Evolutionary conservation across 2,329 filamentous ascomycete species (phyloP), one percentile per base, ranked within the genome.

Genomic region (Cladophialophora carrionii): DNA sequence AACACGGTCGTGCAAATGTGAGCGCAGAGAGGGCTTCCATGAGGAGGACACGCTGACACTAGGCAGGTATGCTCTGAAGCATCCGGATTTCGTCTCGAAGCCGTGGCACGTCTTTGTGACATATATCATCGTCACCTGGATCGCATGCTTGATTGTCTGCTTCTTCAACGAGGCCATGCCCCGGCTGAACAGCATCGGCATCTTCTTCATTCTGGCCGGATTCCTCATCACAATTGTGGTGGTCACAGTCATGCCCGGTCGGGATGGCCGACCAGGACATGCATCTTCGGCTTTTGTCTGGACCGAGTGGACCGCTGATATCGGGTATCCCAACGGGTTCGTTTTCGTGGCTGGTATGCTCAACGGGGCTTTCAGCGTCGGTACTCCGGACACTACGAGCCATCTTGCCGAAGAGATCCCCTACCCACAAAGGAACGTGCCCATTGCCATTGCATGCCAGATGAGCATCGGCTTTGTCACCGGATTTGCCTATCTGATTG

Each of bases 341-440:
- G 86, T 86, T 1, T 89, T 90, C 68, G 77, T 88, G 29, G 78
- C 84, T 0, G 87, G 87, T 20, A 87, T 90, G 74, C 79, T 90
- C 32, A 91, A 91, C 71, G 88, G 87, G 10, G 88, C 88, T 1
- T 91, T 86, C 72, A 84, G 85, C 54, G 85, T 91, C 17, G 89
- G 88, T 5, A 85, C 85, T 0, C 85, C 87, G 0, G 88, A 91
- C 72, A 85, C 85, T 55, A 84, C 86, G 24, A 64, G 89, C 48
- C 86, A 72, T 65, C 90, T 86, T 72, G 85, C 85, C 52, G 85
- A 90, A 22, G 89, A 88, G 12, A 85, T 86, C 1, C 85, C 87
- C 0, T 88, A 90, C 71, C 85, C 86, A 55, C 84, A 86, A 1
- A 84, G 76, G 29, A 82, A 84, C 64, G 77, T 83, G 17, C 81